phyloP scores from a whole-genome alignment of 306 rosid species.

The Canavalia ensiformis region DNA sequence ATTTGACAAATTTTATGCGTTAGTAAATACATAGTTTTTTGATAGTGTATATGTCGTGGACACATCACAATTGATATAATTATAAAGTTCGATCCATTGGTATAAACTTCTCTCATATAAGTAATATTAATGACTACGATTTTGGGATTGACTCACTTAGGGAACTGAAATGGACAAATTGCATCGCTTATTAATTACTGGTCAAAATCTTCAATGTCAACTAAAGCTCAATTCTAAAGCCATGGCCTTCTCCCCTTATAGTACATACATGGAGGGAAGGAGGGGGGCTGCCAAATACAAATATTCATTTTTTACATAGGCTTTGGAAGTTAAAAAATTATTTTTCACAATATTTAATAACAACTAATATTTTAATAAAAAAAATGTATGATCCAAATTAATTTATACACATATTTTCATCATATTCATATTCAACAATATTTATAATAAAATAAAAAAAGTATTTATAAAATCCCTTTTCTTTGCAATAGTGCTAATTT shows the following conservation, averaged over 20 bases:
- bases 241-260: neutral
- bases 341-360: too few species aligned
- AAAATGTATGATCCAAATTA: too few species aligned
- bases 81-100: neutral
- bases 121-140: neutral
- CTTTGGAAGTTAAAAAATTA: too few species aligned
- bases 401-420: too few species aligned
- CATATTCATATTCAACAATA: too few species aligned
- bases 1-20: too few species aligned
- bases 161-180: neutral
- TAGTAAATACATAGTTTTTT: too few species aligned
- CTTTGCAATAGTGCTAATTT: too few species aligned
- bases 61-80: neutral
- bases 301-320: too few species aligned
- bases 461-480: too few species aligned
- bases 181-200: neutral
- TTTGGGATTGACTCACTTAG: neutral
- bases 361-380: too few species aligned
- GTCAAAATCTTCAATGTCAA: conserved; percentile 1
- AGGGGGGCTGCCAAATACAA: neutral
- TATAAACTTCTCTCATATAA: neutral
- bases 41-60: neutral
- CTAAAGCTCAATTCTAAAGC: neutral
- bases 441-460: too few species aligned
- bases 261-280: neutral